phyloP scores from a whole-genome alignment of 1,284 basidiomycete species.

The Austroboletus novae-zelandiae region DNA sequence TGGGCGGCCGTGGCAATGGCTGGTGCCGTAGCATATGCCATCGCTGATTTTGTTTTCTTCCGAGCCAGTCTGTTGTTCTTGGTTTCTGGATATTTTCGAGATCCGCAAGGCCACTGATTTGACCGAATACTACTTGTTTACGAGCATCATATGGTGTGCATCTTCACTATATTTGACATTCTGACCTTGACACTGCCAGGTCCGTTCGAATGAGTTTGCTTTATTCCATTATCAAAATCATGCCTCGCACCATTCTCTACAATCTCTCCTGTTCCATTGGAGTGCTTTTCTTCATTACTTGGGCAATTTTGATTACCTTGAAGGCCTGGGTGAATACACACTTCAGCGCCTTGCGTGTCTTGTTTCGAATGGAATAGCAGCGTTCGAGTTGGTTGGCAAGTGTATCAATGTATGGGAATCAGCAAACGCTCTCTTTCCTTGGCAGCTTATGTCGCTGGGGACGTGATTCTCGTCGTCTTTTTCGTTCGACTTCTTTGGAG shows the following conservation, averaged over 20 bases:
- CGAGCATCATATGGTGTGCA: slow-evolving; percentile 8
- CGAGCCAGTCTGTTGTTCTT: neutral
- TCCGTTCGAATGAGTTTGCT: slow-evolving; percentile 15
- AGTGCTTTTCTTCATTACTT: slow-evolving; percentile 4
- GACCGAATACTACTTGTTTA: neutral
- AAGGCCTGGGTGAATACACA: neutral
- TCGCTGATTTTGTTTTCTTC: neutral
- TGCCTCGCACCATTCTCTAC: neutral
- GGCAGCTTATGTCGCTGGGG: slow-evolving; percentile 1
- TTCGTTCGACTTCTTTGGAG: slow-evolving; percentile 16
- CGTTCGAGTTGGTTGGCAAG: slow-evolving; percentile 4
- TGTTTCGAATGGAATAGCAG: neutral
- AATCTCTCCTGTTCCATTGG: neutral
- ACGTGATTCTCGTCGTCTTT: slow-evolving; percentile 9
- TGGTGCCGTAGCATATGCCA: neutral
- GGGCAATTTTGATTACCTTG: neutral
- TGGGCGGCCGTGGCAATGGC: slow-evolving; percentile 14
- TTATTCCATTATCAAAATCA: slow-evolving; percentile 13
- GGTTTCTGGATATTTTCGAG: neutral
- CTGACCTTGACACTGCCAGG: slow-evolving; percentile 2
- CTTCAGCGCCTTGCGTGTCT: neutral
- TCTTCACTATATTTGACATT: neutral
- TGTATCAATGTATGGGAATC: neutral
- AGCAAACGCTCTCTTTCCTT: neutral
- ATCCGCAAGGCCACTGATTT: neutral